A percentile compares a stretch with the other conserved stretches of the same genome.
These are phyloP conservation scores for Trichoderma orchidacearum DNA, from an alignment of 495 filamentous ascomycete species.

Conservation along the genomic window DNA sequence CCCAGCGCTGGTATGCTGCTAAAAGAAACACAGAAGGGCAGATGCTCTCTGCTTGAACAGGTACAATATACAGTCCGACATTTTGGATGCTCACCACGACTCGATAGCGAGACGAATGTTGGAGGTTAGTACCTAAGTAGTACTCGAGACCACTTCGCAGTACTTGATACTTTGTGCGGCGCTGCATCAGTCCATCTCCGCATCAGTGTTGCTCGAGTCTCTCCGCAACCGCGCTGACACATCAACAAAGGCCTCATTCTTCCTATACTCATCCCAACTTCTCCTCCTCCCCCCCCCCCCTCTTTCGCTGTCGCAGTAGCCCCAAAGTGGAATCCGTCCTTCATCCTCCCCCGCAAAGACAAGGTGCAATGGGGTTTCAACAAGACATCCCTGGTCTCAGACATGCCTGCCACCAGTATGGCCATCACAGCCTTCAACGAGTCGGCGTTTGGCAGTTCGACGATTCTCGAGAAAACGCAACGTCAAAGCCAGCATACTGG, in stretches of 20 bases:
- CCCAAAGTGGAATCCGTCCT: not conserved
- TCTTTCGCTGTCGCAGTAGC: not conserved
- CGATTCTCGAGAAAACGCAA: not conserved
- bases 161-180: too few relatives aligned
- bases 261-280: not conserved
- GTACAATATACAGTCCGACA: too few relatives aligned
- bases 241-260: not conserved
- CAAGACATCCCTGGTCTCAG: not conserved
- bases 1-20: too few relatives aligned
- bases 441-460: conserved; percentile 2
- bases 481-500: not conserved
- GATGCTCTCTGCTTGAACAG: too few relatives aligned
- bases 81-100: too few relatives aligned
- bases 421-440: conserved; percentile 1
- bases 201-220: too few relatives aligned
- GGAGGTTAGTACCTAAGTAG: too few relatives aligned
- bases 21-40: too few relatives aligned
- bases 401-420: not conserved
- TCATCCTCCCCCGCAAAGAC: not conserved
- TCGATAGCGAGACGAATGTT: too few relatives aligned
- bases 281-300: not conserved
- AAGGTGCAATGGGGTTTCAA: not conserved
- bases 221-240: too few relatives aligned
- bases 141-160: too few relatives aligned
- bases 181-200: too few relatives aligned